A percentile compares a stretch with the other conserved stretches of the same genome.
phyloP scores from a whole-genome alignment of 352 stramenopile species.

The Phytophthora cryptogea region DNA sequence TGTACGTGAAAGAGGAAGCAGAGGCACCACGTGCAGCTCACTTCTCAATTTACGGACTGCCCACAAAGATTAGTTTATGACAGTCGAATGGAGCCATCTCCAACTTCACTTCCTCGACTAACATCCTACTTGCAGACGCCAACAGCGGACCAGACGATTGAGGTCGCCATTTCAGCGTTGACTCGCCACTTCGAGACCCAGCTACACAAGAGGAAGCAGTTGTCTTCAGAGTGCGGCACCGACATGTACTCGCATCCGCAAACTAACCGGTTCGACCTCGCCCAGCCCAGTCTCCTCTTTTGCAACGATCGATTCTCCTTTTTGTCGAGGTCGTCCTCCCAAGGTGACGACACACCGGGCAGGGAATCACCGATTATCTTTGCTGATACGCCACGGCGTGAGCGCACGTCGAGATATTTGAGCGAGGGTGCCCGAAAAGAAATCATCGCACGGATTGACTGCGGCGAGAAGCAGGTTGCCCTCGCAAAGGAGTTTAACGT shows the following conservation, averaged over 20 bases:
- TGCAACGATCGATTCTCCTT: not conserved
- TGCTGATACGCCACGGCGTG: slow-evolving; percentile 15
- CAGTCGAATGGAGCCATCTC: slow-evolving; percentile 11
- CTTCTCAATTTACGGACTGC: slow-evolving; percentile 13
- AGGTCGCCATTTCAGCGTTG: slow-evolving; percentile 16
- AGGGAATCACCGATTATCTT: not conserved
- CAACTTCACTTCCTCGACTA: slow-evolving; percentile 1
- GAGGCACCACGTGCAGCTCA: slow-evolving; percentile 1
- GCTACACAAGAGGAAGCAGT: slow-evolving; percentile 14
- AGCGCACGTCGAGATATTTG: slow-evolving; percentile 35
- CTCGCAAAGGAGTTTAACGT: slow-evolving; percentile 55
- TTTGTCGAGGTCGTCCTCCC: not conserved
- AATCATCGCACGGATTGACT: slow-evolving; percentile 53
- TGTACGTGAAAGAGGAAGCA: slow-evolving; percentile 7
- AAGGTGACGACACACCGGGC: not conserved
- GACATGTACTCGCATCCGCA: not conserved
- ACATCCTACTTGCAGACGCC: slow-evolving; percentile 13
- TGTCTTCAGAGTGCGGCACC: not conserved
- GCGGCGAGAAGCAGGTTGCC: slow-evolving; percentile 51
- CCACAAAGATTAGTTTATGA: not conserved
- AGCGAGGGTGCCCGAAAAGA: slow-evolving; percentile 30
- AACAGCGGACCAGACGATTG: not conserved
- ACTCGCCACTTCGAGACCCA: slow-evolving; percentile 17
- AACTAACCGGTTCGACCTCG: not conserved
- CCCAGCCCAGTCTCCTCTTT: slow-evolving; percentile 2